Conservation (phyloP, 495 filamentous ascomycete genomes). For the Aspergillus steynii region DNA sequence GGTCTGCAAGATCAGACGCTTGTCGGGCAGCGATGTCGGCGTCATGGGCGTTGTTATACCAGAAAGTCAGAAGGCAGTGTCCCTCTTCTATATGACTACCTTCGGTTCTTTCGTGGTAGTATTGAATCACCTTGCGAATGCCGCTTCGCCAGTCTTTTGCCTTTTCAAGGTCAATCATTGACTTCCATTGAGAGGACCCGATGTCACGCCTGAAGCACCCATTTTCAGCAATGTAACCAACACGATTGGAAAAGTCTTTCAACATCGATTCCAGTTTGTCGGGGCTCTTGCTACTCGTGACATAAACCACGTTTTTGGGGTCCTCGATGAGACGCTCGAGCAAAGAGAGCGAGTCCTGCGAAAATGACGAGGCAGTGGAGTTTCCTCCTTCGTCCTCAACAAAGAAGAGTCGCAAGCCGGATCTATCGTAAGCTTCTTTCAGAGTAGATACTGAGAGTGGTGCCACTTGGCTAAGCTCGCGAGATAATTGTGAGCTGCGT, state of each 20-base stretch:
- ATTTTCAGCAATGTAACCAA: slow-evolving; percentile 87
- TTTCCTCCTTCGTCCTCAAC: slow-evolving; percentile 81
- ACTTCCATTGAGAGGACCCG: slow-evolving; percentile 58
- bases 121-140: slow-evolving; percentile 70
- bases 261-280: slow-evolving; percentile 75
- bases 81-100: slow-evolving; percentile 77
- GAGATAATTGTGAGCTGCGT: slow-evolving; percentile 68
- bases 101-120: slow-evolving; percentile 82
- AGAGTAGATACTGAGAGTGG: slow-evolving; percentile 65
- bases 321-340: slow-evolving; percentile 68
- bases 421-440: slow-evolving; percentile 56
- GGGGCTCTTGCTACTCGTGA: slow-evolving; percentile 76
- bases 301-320: slow-evolving; percentile 72
- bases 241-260: slow-evolving; percentile 55
- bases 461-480: slow-evolving; percentile 69
- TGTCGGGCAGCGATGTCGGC: slow-evolving; percentile 65
- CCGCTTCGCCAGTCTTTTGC: slow-evolving; percentile 70
- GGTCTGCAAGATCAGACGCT: slow-evolving; percentile 78
- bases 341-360: slow-evolving; percentile 64
- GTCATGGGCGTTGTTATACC: slow-evolving; percentile 73
- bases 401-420: slow-evolving; percentile 68
- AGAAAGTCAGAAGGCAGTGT: slow-evolving; percentile 75
- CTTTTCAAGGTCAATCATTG: slow-evolving; percentile 64
- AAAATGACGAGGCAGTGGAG: slow-evolving; percentile 60
- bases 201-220: slow-evolving; percentile 74